Percentiles rank a stretch among this genome's conserved stretches.
phyloP scores from a whole-genome alignment of 2,329 filamentous ascomycete species.

The Aspergillus sergii region DNA sequence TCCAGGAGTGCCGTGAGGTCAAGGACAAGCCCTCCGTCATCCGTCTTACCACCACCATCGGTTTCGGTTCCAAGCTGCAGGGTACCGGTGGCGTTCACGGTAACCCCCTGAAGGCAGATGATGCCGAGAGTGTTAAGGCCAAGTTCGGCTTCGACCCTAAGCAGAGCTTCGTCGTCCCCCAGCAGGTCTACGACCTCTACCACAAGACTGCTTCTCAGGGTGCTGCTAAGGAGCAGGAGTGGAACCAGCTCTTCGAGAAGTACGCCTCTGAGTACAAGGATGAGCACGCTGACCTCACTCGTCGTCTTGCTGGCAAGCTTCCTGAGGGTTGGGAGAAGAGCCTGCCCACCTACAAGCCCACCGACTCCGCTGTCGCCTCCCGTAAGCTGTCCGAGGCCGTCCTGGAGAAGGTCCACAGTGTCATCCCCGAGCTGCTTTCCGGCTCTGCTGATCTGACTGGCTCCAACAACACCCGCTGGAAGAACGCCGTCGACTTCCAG shows the following conservation, averaged over 20 bases:
- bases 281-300: slow-evolving; percentile 77
- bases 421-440: slow-evolving; percentile 86
- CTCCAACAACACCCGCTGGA: slow-evolving; percentile 98
- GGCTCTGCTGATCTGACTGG: slow-evolving; percentile 97
- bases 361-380: slow-evolving; percentile 82
- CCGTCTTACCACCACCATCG: slow-evolving; percentile 96
- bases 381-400: slow-evolving; percentile 96
- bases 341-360: slow-evolving; percentile 86
- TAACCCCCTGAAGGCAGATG: slow-evolving; percentile 90
- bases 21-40: slow-evolving; percentile 97
- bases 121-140: slow-evolving; percentile 89
- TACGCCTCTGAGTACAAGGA: slow-evolving; percentile 77
- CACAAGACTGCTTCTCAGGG: slow-evolving; percentile 81
- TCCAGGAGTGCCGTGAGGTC: slow-evolving; percentile 80
- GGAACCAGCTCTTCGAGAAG: slow-evolving; percentile 90
- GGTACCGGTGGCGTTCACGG: slow-evolving; percentile 96
- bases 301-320: slow-evolving; percentile 79
- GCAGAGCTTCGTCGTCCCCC: slow-evolving; percentile 88
- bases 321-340: slow-evolving; percentile 96
- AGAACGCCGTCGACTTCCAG: slow-evolving; percentile 96
- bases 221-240: slow-evolving; percentile 87
- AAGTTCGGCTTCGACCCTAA: slow-evolving; percentile 97
- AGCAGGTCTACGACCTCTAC: slow-evolving; percentile 92
- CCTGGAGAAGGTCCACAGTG: slow-evolving; percentile 80
- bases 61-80: slow-evolving; percentile 89